A percentile compares a stretch with the other conserved stretches of the same genome.
phyloP scores from a whole-genome alignment of 1,284 basidiomycete genomes.

The Sanghuangporus weigelae region DNA sequence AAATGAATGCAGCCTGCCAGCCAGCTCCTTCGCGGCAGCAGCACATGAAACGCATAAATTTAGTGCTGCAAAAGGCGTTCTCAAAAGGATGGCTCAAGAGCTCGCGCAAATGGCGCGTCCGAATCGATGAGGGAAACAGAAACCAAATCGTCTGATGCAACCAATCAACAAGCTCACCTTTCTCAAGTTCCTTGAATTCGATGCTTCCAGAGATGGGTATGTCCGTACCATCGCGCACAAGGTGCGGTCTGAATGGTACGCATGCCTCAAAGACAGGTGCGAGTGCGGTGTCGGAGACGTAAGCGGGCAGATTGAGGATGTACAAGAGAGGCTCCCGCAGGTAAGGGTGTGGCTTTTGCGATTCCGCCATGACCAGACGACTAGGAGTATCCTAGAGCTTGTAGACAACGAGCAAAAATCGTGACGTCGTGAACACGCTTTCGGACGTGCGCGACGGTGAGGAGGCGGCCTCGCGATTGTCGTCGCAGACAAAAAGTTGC shows the following conservation, averaged over 20 bases:
- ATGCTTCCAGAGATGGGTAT: constrained; percentile 59
- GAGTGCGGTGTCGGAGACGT: constrained; percentile 68
- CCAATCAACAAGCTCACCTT: constrained; percentile 44
- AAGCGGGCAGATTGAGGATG: constrained; percentile 66
- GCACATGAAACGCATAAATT: neutral
- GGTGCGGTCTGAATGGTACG: constrained; percentile 73
- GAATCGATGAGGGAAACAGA: neutral
- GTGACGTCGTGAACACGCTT: neutral
- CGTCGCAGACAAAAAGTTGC: constrained; percentile 11
- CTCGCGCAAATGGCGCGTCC: constrained; percentile 7
- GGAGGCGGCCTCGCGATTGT: constrained; percentile 2
- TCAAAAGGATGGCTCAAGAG: neutral
- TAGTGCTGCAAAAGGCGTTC: neutral
- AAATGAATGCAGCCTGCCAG: neutral
- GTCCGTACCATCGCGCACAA: constrained; percentile 53
- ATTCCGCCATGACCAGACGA: constrained; percentile 1
- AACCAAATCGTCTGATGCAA: neutral
- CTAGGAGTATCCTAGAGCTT: neutral
- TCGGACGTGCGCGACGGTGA: constrained; percentile 5
- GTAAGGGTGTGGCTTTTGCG: constrained; percentile 53
- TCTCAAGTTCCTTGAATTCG: constrained; percentile 73
- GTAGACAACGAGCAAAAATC: neutral
- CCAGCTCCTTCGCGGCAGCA: constrained; percentile 9
- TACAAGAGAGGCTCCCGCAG: constrained; percentile 75
- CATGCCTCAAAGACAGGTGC: constrained; percentile 65